Percentiles rank a stretch among this genome's conserved stretches.
Conservation (phyloP, 495 filamentous ascomycete genomes). For the Letharia lupina region DNA sequence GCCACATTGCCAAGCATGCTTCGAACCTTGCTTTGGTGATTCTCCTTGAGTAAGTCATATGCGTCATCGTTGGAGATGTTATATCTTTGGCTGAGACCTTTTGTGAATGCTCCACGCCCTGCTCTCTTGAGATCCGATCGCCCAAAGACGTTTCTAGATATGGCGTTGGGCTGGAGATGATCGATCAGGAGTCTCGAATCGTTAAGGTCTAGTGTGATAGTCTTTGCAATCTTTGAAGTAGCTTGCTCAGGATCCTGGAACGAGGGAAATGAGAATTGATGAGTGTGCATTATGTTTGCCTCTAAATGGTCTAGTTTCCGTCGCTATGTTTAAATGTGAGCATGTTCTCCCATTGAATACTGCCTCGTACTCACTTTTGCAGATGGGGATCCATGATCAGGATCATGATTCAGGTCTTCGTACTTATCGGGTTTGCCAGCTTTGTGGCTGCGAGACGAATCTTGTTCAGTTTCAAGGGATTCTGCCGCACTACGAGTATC, state of each 20-base stretch:
- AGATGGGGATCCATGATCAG: constrained; percentile 1
- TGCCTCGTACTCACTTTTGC: constrained; percentile 8
- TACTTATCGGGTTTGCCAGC: constrained; percentile 12
- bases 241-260: constrained; percentile 54
- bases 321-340: constrained; percentile 38
- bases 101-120: constrained; percentile 23
- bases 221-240: constrained; percentile 61
- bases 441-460: constrained; percentile 9
- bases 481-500: constrained; percentile 44
- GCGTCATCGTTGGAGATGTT: constrained; percentile 94
- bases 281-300: constrained; percentile 37
- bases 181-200: constrained; percentile 82
- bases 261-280: constrained; percentile 41
- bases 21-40: constrained; percentile 89
- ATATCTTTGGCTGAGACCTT: constrained; percentile 62
- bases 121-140: constrained; percentile 19
- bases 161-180: constrained; percentile 45
- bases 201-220: constrained; percentile 76
- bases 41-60: constrained; percentile 92
- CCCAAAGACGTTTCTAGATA: constrained; percentile 36
- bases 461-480: constrained; percentile 24
- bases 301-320: constrained; percentile 38
- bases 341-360: not conserved
- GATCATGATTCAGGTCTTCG: constrained; percentile 1
- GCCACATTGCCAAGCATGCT: constrained; percentile 76